phyloP scores from a whole-genome alignment of 805 yeast species.

The Diddensiella santjacobensis region DNA sequence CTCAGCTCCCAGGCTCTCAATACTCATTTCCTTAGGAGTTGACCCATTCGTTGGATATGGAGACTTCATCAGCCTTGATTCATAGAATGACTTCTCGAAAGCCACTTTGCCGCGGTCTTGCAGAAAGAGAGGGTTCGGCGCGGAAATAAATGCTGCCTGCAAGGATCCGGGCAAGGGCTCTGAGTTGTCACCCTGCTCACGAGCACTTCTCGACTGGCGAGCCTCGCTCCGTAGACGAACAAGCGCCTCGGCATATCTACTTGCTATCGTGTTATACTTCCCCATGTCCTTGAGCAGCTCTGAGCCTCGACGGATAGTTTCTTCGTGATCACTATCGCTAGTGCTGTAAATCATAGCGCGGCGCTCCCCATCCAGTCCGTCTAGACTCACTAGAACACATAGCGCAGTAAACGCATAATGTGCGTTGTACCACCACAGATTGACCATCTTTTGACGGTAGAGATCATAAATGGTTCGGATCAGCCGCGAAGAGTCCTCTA shows the following conservation, averaged over 20 bases:
- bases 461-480: conserved; percentile 2
- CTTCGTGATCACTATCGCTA: conserved; percentile 1
- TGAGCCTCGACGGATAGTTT: conserved; percentile 2
- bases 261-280: conserved; percentile 1
- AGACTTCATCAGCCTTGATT: neutral
- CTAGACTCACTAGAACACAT: conserved; percentile 4
- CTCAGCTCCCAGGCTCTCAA: neutral
- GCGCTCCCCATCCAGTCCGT: conserved; percentile 2
- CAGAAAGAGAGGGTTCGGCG: conserved; percentile 1
- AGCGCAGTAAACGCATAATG: conserved; percentile 6
- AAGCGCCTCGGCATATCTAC: conserved; percentile 3
- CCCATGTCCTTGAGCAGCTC: conserved; percentile 4
- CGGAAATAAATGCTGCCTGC: conserved; percentile 5
- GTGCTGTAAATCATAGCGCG: conserved; percentile 1
- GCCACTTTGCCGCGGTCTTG: conserved; percentile 2
- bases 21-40: neutral
- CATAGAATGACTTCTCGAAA: neutral
- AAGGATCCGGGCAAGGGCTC: conserved; percentile 1
- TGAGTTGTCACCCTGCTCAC: neutral
- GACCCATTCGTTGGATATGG: neutral
- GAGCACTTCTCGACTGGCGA: neutral
- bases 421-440: conserved; percentile 8
- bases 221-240: neutral
- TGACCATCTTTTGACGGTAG: conserved; percentile 3
- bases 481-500: neutral